phyloP scores from a whole-genome alignment of 345 rosid genomes.

The Hypericum androsaemum region DNA sequence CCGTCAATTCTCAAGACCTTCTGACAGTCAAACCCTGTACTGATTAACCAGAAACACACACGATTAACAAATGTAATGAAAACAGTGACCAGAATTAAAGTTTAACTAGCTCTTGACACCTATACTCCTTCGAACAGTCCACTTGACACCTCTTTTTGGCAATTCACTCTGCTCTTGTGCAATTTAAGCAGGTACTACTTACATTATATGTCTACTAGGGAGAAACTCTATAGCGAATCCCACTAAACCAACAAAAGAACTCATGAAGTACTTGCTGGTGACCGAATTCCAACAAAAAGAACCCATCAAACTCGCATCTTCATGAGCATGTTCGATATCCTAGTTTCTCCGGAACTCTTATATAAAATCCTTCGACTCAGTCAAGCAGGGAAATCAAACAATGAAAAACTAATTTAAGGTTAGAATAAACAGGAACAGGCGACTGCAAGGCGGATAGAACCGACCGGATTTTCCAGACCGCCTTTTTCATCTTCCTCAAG shows the following conservation, averaged over 20 bases:
- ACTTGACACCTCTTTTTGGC: conserved; percentile 35
- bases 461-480: conserved; percentile 48
- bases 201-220: conserved; percentile 31
- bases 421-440: neutral
- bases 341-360: no score
- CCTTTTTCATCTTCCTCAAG: conserved; percentile 45
- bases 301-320: no score
- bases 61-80: conserved; percentile 8
- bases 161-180: conserved; percentile 38
- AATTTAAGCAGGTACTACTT: conserved; percentile 53
- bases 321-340: no score
- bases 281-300: neutral
- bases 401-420: neutral
- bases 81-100: conserved; percentile 10
- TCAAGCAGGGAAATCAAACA: no score
- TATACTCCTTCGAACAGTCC: conserved; percentile 61
- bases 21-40: conserved; percentile 7
- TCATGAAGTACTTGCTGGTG: conserved; percentile 11
- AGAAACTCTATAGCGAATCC: conserved; percentile 36
- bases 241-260: conserved; percentile 26
- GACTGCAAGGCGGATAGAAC: conserved; percentile 31
- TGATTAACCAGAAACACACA: conserved; percentile 9
- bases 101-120: conserved; percentile 74
- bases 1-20: neutral
- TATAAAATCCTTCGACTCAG: no score